phyloP scores from a whole-genome alignment of 306 rosid genomes.

The Pyrus betulifolia region DNA sequence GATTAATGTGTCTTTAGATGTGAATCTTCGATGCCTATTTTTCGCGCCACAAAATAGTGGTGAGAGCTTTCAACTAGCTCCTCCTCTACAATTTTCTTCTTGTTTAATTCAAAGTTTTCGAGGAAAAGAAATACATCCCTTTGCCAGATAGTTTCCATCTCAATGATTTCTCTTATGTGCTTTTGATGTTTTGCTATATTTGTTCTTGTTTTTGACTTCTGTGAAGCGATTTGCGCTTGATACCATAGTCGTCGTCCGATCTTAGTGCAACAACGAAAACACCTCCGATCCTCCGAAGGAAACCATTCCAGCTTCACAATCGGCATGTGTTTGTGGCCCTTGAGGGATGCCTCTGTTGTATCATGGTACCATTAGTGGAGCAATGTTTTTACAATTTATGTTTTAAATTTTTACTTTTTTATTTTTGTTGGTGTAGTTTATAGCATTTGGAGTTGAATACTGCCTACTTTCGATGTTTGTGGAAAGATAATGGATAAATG shows the following conservation, averaged over 20 bases:
- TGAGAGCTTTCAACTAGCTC: slow-evolving; percentile 28
- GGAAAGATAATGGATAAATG: background rate
- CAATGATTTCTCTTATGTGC: slow-evolving; percentile 11
- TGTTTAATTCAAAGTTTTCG: slow-evolving; percentile 12
- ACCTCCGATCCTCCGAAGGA: background rate
- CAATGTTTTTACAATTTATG: background rate
- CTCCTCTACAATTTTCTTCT: background rate
- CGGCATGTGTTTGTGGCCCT: background rate
- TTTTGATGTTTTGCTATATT: slow-evolving; percentile 9
- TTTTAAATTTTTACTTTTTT: background rate
- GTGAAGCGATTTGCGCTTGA: slow-evolving; percentile 9
- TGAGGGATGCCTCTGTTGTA: slow-evolving; percentile 5
- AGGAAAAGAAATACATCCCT: slow-evolving; percentile 15
- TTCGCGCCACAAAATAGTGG: slow-evolving; percentile 35
- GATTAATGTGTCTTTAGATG: slow-evolving; percentile 24
- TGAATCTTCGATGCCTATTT: slow-evolving; percentile 23
- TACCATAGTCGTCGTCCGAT: slow-evolving; percentile 12
- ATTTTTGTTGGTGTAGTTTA: background rate
- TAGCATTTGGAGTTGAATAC: background rate
- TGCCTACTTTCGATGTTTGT: background rate
- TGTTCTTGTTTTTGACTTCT: background rate
- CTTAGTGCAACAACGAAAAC: slow-evolving; percentile 1
- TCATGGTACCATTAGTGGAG: background rate
- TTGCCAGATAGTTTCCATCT: slow-evolving; percentile 20
- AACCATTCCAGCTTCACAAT: background rate